Evolutionary conservation across 2,329 filamentous ascomycete genomes (phyloP), one percentile per base, ranked within the genome.

Genomic region (Bretziella fagacearum): DNA sequence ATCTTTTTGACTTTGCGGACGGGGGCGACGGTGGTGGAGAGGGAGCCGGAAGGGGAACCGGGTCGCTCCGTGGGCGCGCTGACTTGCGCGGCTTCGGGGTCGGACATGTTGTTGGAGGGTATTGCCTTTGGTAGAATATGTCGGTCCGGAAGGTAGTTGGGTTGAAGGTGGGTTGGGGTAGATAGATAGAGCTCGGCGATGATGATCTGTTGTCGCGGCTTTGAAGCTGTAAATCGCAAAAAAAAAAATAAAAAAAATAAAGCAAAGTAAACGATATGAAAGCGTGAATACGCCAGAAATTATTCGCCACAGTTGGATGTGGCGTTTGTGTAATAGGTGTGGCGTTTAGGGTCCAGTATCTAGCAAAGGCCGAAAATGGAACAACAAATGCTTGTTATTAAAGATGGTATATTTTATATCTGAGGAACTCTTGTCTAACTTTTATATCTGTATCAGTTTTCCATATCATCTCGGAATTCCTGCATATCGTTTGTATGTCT

Each of bases 1-100:
- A 89, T 93, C 64, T 93, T 95, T 51, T 84, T 57, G 7, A 60
- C 55, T 77, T 65, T 87, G 84, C 61, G 65, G 7, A 8, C 71
- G 44, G 65, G 65, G 17, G 65, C 60, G 26, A 68, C 64, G 36
- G 66, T 60, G 2, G 66, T 20, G 27, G 27, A 30, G 5, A 5
- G 10, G 27, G 27, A 6, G 27, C 65, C 39, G 10, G 20, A 23
- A 17, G 39, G 53, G 18, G 61, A 60, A 54, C 61, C 48, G 35
- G 17, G 27, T 10, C 10, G 10, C 23, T 43, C 40, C 40, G 40
- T 29, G 8, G 26, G 17, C 25, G 40, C 18, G 41, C 22, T 8
- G 36, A 15, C 29, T 27, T 15, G 17, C 18, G 44, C 29, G n/a
- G 44, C 32, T 10, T 46, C 44, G 6, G 45, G 25, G 45, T 26